Evolutionary conservation across 345 rosid genomes (phyloP).

Genomic region (Eucalyptus sp.): DNA sequence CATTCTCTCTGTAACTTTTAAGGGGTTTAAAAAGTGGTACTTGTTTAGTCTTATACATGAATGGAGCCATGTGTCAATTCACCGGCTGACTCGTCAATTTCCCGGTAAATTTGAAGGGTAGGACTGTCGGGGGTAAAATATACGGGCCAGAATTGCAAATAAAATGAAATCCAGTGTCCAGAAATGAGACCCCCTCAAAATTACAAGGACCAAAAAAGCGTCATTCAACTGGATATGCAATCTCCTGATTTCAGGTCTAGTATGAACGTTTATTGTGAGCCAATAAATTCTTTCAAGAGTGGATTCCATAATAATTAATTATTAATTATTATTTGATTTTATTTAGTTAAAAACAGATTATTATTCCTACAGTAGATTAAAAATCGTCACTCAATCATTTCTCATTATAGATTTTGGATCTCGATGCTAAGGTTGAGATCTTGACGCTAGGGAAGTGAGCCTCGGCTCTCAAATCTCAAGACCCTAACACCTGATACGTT

Average conservation of each 20-base stretch:
- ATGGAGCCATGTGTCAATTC: neutral
- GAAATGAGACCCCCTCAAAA: neutral
- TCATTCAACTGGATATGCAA: neutral
- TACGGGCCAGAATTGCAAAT: neutral
- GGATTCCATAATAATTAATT: accelerated
- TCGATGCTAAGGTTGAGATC: too few relatives aligned
- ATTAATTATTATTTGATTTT: too few relatives aligned
- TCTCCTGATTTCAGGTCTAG: neutral
- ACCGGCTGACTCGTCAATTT: neutral
- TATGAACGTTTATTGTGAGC: accelerated
- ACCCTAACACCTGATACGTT: too few relatives aligned
- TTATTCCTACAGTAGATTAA: accelerated
- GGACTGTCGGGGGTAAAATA: neutral
- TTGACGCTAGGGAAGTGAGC: too few relatives aligned
- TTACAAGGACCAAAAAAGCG: neutral
- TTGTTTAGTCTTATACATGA: neutral
- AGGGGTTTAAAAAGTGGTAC: neutral
- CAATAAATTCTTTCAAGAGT: too few relatives aligned
- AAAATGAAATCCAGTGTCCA: neutral
- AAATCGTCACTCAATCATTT: accelerated
- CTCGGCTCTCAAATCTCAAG: too few relatives aligned
- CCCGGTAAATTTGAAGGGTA: neutral
- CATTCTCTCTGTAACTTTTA: too few relatives aligned
- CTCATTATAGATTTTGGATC: accelerated
- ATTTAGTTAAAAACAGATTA: too few relatives aligned